Evolutionary conservation across 345 rosid species (phyloP), one percentile per base, ranked within the genome.

Genomic region (Draba incana): DNA sequence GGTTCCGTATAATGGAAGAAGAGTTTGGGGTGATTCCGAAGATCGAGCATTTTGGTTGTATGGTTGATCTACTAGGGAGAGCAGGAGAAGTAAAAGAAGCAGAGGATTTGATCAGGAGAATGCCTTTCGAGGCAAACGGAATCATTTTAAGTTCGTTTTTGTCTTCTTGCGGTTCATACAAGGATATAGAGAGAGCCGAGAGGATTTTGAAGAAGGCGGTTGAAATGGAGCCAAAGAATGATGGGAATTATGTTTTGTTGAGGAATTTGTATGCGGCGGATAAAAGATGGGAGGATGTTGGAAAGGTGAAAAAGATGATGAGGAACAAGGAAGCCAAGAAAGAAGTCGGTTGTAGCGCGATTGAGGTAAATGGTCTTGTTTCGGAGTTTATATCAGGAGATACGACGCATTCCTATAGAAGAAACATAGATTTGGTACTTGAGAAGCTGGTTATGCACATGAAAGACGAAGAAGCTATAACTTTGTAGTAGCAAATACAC

Each of bases 41-140:
- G 75, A 79, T 85, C 50, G 96, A 85, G 79, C 92, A 88, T 47
- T 86, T 85, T 53, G 96, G 97, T 14, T 88, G 96, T 70, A 62
- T 88, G 83, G 74, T 84, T 55, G 91, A 86, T 82, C 69, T 88
- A 57, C 60, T 88, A 63, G 92, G 97, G 15, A 86, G 83, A 38
- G 91, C 91, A 47, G 91, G 96, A 43, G 27, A 14, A 45, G 45
- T 86, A 70, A 80, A 85, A 24, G 96, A 84, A 73, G 96, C 92
- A 25, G 92, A 85, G 60, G 75, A 74, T 37, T 62, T 91, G 80
- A 88, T 91, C 10, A 38, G 70, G 23, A 70, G 33, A 46, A 86
- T 91, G 96, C 89, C 97, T 2, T 88, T 72, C 5, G 72, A 83
- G 54, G 81, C 85, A 24, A 91, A 88, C 64, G 85, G 73, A 16